Evolutionary conservation across 106 monocot genomes (phyloP), one percentile per base, ranked within the genome.

Genomic region (Allium fistulosum): DNA sequence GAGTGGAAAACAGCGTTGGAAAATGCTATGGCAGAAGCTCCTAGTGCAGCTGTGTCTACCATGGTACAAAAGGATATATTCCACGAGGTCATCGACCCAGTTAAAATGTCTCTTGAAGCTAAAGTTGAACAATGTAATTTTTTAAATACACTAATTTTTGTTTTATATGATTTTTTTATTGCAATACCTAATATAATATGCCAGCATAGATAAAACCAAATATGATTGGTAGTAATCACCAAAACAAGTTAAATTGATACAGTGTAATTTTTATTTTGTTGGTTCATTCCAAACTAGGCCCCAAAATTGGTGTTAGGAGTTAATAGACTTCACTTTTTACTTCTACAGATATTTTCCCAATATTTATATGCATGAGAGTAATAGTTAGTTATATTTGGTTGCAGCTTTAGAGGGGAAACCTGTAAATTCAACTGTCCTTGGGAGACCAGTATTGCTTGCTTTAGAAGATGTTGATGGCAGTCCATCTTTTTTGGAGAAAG

Each of bases 401-500:
- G 71, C 77, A 85, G 94, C 71, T 51, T 76, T 63, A 63, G 90
- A 82, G 74, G 78, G 49, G 59, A 67, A 27, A 51, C 61, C 71
- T 16, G 69, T 58, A 48, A 74, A 76, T 48, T 81, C 83, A 4
- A 69, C 62, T 15, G 74, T 94, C 15, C 51, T 94, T 80, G 87
- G 84, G 49, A 84, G 78, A 22, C 84, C 90, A 63, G 67, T 80
- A 71, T 72, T 75, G 61, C 84, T 89, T 83, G 89, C 89, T 28
- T 79, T 99, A 58, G 84, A 89, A 79, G 89, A 92, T 61, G 67
- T 65, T 76, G 87, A 89, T 75, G 92, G 97, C 16, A 90, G 73
- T 72, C 92, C 97, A 70, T 84, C 97, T 59, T 99, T 99, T 71
- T 71, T 99, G 71, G 97, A 99, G 77, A 99, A 99, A 74, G 89